Evolutionary conservation across 116 monocot species (phyloP).

Genomic region (Cymodocea nodosa): DNA sequence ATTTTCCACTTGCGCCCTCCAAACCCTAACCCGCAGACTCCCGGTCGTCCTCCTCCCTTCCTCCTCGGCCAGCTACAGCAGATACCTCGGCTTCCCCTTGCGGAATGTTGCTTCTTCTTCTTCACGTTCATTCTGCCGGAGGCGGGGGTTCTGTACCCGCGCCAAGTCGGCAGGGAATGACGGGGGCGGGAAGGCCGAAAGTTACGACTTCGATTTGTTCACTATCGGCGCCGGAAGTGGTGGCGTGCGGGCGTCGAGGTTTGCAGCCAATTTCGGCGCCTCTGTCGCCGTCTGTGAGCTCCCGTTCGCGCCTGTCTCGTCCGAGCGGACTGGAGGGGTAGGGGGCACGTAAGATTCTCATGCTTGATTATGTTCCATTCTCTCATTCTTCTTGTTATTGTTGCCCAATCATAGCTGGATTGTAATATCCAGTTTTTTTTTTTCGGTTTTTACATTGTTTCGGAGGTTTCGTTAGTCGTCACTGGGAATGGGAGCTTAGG

Average conservation of each 20-base stretch:
- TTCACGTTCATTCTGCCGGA: not conserved
- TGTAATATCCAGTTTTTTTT: no score
- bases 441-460: no score
- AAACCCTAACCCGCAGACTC: conserved; percentile 26
- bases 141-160: conserved; percentile 18
- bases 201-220: conserved; percentile 85
- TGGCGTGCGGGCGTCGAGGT: conserved; percentile 81
- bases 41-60: conserved; percentile 7
- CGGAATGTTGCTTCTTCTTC: not conserved
- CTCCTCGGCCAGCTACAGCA: conserved; percentile 6
- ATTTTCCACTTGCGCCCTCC: conserved; percentile 29
- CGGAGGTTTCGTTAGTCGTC: no score
- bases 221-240: conserved; percentile 97
- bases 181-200: conserved; percentile 8
- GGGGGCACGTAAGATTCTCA: conserved; percentile 72
- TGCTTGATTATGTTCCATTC: not conserved
- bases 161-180: conserved; percentile 2
- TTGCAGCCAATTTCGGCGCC: conserved; percentile 74
- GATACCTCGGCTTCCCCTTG: conserved; percentile 2
- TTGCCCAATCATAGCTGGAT: no score
- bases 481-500: no score
- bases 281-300: conserved; percentile 89
- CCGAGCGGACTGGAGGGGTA: conserved; percentile 64
- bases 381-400: not conserved
- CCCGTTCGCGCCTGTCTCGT: conserved; percentile 79